These are phyloP conservation scores for Bisporella sp. DNA, from an alignment of 2,329 filamentous ascomycete genomes.

Conservation along the genomic window DNA sequence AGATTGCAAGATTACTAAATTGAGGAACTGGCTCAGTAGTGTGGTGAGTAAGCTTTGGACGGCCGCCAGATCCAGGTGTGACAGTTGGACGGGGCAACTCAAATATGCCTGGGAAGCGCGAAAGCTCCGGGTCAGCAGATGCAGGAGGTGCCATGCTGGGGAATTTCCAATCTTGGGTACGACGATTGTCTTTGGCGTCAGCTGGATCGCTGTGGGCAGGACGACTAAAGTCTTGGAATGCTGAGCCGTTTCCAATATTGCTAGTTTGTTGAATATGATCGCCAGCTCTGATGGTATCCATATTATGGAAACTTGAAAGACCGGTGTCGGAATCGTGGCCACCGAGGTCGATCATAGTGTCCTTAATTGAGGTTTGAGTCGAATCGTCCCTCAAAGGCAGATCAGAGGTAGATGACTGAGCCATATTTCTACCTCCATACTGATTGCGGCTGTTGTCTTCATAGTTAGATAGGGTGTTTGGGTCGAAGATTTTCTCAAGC, in stretches of 20 bases:
- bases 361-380: constrained; percentile 41
- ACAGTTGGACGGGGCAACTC: constrained; percentile 18
- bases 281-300: constrained; percentile 46
- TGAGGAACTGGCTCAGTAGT: constrained; percentile 41
- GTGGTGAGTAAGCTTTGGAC: constrained; percentile 42
- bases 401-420: constrained; percentile 37
- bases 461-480: constrained; percentile 57
- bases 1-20: constrained; percentile 8
- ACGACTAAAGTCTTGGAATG: constrained; percentile 35
- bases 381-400: constrained; percentile 53
- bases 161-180: constrained; percentile 52
- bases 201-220: constrained; percentile 52
- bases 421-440: constrained; percentile 39
- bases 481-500: constrained; percentile 59
- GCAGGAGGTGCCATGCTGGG: constrained; percentile 45
- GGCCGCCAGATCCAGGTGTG: constrained; percentile 27
- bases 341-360: constrained; percentile 60
- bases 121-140: constrained; percentile 46
- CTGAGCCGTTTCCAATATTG: constrained; percentile 16
- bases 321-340: constrained; percentile 49
- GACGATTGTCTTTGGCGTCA: constrained; percentile 43
- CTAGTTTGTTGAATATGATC: constrained; percentile 13
- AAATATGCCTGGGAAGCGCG: constrained; percentile 38
- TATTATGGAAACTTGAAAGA: constrained; percentile 50
- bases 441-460: constrained; percentile 56